phyloP scores from a whole-genome alignment of 2,329 filamentous ascomycete genomes.

The Plectosphaerella sp. region DNA sequence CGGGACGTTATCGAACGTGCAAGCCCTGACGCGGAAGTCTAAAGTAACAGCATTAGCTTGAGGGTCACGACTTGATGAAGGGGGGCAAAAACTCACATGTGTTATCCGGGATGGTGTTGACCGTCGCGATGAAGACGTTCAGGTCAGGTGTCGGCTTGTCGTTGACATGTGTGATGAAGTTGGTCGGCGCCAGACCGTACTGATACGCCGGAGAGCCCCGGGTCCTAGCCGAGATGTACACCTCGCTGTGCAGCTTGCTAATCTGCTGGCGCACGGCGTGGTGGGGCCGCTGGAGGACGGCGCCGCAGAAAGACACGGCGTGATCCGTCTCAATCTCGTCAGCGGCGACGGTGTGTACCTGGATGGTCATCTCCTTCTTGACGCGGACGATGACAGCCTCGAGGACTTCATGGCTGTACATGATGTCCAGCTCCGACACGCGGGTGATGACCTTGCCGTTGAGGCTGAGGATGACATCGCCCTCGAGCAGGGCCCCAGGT shows the following conservation, averaged over 20 bases:
- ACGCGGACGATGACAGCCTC: conserved; percentile 85
- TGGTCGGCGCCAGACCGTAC: conserved; percentile 90
- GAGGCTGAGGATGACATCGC: conserved; percentile 86
- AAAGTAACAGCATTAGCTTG: not conserved
- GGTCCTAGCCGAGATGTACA: conserved; percentile 87
- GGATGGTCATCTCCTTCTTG: conserved; percentile 71
- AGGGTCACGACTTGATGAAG: not conserved
- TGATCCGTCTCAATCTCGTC: conserved; percentile 89
- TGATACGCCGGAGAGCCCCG: conserved; percentile 81
- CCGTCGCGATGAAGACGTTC: conserved; percentile 72
- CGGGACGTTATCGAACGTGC: conserved; percentile 96
- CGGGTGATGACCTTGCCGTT: conserved; percentile 91
- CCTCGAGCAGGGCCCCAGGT: conserved; percentile 67
- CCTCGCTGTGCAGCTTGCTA: conserved; percentile 89
- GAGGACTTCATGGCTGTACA: conserved; percentile 84
- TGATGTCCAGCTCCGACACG: conserved; percentile 88
- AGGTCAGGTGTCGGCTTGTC: conserved; percentile 80
- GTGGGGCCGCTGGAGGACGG: conserved; percentile 87
- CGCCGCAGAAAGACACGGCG: conserved; percentile 91
- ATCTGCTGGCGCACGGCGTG: conserved; percentile 97
- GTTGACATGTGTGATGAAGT: conserved; percentile 97
- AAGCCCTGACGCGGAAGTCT: conserved; percentile 94
- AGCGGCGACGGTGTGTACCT: conserved; percentile 80
- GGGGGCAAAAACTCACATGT: conserved; percentile 57
- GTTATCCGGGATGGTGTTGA: conserved; percentile 88